Evolutionary conservation across 495 filamentous ascomycete species (phyloP), one percentile per base, ranked within the genome.

Genomic region (Oleoguttula mirabilis): DNA sequence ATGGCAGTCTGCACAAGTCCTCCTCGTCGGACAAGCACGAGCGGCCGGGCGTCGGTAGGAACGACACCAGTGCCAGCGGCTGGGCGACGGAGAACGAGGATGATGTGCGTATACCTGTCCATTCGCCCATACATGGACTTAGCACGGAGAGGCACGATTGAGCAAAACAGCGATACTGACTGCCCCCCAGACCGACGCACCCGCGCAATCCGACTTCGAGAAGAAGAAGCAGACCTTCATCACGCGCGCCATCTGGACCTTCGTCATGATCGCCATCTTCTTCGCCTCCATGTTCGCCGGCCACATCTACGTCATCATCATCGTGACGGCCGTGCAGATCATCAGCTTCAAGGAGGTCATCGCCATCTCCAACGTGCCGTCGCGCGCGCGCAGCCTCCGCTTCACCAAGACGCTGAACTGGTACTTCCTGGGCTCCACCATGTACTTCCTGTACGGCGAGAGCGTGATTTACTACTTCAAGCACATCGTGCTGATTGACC

Each of bases 381-480:
- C 84, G 55, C 75, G 81, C 47, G 88, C 88, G 47, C 80, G 88
- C 62, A 84, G 88, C 57, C 68, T 96, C 17, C 82, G 80, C 17
- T 94, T 94, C 57, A 95, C 92, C 53, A 94, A 95, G 66, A 80
- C 79, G 47, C 64, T 99, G 56, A 95, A 95, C 59, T 99, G 92
- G 92, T 99, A 99, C 62, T 99, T 92, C 65, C 70, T 99, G 45
- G 92, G 85, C n/a, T 82, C 83, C 14, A 90, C 87, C 41, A 96
- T 96, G 90, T 99, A 96, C 67, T 99, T 92, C 52, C 66, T 99
- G 22, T 96, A 99, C 54, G 92, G 92, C 45, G 92, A 99, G 66
- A 94, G 85, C 50, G 88, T 99, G 49, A 90, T 99, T 46, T 99
- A 96, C 65, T 99, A 99, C 62, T 96, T 99, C 66, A 96, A 96